A percentile compares a stretch with the other conserved stretches of the same genome.
phyloP scores from a whole-genome alignment of 2,329 filamentous ascomycete species.

The Fusarium mangiferae region DNA sequence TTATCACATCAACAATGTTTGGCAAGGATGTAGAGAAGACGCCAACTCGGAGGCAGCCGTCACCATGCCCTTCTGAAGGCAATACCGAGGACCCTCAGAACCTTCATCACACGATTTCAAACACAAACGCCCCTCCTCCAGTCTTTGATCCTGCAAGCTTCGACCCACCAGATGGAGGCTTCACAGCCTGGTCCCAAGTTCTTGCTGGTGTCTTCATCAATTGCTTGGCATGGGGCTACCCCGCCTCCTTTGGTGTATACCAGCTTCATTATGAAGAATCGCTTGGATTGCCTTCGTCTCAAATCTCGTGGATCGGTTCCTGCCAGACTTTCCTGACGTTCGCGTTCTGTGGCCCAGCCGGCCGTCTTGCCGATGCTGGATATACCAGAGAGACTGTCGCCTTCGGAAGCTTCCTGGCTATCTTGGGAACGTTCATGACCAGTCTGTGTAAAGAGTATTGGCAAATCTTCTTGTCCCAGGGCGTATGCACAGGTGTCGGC shows the following conservation, averaged over 20 bases:
- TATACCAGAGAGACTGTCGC: conserved; percentile 55
- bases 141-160: conserved; percentile 35
- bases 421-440: conserved; percentile 60
- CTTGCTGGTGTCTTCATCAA: conserved; percentile 59
- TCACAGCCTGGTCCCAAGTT: conserved; percentile 62
- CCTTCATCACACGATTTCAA: conserved; percentile 39
- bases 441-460: conserved; percentile 59
- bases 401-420: conserved; percentile 54
- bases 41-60: conserved; percentile 6
- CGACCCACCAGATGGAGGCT: conserved; percentile 57
- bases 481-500: conserved; percentile 62
- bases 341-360: conserved; percentile 58
- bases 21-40: conserved; percentile 35
- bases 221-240: conserved; percentile 62
- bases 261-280: conserved; percentile 59
- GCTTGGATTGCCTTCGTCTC: conserved; percentile 48
- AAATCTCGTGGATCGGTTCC: conserved; percentile 59
- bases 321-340: conserved; percentile 63
- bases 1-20: conserved; percentile 32
- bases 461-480: conserved; percentile 65
- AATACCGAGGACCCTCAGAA: conserved; percentile 1
- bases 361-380: conserved; percentile 62
- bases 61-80: neutral
- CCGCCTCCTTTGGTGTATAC: conserved; percentile 63
- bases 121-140: conserved; percentile 39